Conservation (phyloP, 352 stramenopile species). For the Phytophthora syringae region DNA sequence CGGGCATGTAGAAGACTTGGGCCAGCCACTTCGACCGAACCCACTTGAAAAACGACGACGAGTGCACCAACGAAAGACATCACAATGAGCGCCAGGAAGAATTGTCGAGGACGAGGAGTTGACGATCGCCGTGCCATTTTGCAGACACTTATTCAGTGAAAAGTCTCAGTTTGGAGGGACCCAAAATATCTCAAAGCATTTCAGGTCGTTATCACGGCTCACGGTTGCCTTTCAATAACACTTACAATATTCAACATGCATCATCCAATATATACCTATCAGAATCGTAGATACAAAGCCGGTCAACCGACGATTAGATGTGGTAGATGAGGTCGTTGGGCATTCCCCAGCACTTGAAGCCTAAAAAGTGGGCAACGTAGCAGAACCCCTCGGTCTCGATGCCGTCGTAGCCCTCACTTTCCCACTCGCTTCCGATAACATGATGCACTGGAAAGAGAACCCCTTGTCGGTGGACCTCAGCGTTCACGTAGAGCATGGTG, state of each 20-base stretch:
- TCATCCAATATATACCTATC: too few species aligned
- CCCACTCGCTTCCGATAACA: conserved; percentile 49
- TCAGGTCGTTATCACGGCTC: too few species aligned
- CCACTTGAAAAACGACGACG: not conserved
- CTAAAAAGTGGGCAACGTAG: conserved; percentile 54
- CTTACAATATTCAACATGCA: too few species aligned
- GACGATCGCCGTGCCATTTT: too few species aligned
- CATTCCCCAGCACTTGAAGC: conserved; percentile 60
- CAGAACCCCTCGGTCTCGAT: conserved; percentile 59
- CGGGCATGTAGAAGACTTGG: not conserved
- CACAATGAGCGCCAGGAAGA: not conserved
- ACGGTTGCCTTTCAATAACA: too few species aligned
- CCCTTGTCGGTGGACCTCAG: conserved; percentile 54
- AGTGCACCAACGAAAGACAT: not conserved
- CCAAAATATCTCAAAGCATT: too few species aligned
- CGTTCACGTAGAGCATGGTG: conserved; percentile 55
- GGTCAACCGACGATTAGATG: conserved; percentile 13
- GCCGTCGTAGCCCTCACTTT: conserved; percentile 51
- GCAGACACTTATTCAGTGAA: too few species aligned
- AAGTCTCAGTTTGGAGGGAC: too few species aligned
- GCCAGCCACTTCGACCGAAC: not conserved
- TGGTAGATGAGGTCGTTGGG: conserved; percentile 49
- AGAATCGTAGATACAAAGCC: too few species aligned
- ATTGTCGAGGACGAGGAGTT: not conserved
- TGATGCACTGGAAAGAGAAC: conserved; percentile 52